Evolutionary conservation across 2,329 filamentous ascomycete species (phyloP), one percentile per base, ranked within the genome.

Genomic region (Apiospora sp.): DNA sequence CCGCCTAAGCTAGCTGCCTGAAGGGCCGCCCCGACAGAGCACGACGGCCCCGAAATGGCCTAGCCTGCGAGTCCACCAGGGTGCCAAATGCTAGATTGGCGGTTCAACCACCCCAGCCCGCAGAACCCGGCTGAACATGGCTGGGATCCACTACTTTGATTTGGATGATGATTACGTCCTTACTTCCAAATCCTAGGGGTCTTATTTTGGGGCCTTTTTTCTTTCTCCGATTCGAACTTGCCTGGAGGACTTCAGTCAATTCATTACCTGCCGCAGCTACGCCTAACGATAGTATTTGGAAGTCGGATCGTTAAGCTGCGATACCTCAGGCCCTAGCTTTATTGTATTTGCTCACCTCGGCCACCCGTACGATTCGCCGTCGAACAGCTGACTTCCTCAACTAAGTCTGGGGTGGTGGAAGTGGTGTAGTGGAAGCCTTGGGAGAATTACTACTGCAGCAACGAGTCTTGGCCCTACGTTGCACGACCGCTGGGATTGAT

Each of bases 31-130:
- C 51, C 16, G 54, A 37, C 34, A 61, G 30, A 61, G 54, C 30
- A 22, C 22, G 16, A 61, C 37, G 30, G 54, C 54, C 27, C 30
- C 51, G 14, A 54, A 30, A 16, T 22, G 19, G 54, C 54, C 27
- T 61, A 61, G 54, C 54, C 54, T 16, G 6, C 8, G 27, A 37
- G 19, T 61, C 54, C 54, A 37, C 30, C 16, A 37, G 16, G 54
- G 54, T 61, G 30, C 54, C 34, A 61, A 37, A 37, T 61, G 54
- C 54, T 61, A 61, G n/a, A 37, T 61, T 37, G 54, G 54, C 30
- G 54, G 19, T 37, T 54, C 5, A 7, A 14, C 24, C 51, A 24
- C 22, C 51, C 30, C 54, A 61, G 34, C 19, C 46, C 46, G 30
- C 34, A 58, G 14, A 30, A 61, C 54, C 54, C 54, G 30, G 54